These are phyloP conservation scores for Solanum hybrid DNA, from an alignment of 305 asterid species.

Conservation along the genomic window DNA sequence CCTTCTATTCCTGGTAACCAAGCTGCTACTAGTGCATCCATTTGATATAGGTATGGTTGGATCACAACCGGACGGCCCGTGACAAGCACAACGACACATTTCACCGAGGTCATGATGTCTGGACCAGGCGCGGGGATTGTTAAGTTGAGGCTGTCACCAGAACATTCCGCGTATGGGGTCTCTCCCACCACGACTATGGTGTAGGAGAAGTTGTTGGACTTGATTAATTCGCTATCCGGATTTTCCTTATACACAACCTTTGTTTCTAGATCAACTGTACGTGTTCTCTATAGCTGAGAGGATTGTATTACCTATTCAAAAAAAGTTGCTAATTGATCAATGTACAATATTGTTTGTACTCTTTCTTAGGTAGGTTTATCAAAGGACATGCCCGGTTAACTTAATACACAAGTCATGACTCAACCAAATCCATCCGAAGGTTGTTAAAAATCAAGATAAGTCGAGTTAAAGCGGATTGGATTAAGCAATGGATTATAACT, in stretches of 20 bases:
- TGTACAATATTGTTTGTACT: not conserved
- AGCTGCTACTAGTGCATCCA: conserved; percentile 54
- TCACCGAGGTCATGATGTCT: conserved; percentile 22
- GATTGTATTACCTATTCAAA: conserved; percentile 37
- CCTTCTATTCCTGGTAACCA: conserved; percentile 61
- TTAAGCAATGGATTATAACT: not conserved
- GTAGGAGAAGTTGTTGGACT: conserved; percentile 30
- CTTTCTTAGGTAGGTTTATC: not conserved
- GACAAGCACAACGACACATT: conserved; percentile 42
- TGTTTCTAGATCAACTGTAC: conserved; percentile 20
- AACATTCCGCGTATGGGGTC: conserved; percentile 39
- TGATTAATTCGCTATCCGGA: conserved; percentile 22
- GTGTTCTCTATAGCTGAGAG: conserved; percentile 31
- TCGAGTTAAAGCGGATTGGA: not conserved
- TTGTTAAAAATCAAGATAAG: not conserved
- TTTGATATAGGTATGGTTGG: conserved; percentile 32
- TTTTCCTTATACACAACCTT: conserved; percentile 29
- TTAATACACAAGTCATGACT: not conserved
- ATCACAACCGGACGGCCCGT: conserved; percentile 45
- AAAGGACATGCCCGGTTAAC: not conserved
- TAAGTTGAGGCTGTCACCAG: conserved; percentile 43
- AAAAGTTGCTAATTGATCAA: not conserved
- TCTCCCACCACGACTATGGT: conserved; percentile 56
- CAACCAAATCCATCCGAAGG: not conserved
- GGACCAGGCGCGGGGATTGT: conserved; percentile 36